These are phyloP conservation scores for Fusarium verticillioides DNA, from an alignment of 2,329 filamentous ascomycete species.

Conservation along the genomic window DNA sequence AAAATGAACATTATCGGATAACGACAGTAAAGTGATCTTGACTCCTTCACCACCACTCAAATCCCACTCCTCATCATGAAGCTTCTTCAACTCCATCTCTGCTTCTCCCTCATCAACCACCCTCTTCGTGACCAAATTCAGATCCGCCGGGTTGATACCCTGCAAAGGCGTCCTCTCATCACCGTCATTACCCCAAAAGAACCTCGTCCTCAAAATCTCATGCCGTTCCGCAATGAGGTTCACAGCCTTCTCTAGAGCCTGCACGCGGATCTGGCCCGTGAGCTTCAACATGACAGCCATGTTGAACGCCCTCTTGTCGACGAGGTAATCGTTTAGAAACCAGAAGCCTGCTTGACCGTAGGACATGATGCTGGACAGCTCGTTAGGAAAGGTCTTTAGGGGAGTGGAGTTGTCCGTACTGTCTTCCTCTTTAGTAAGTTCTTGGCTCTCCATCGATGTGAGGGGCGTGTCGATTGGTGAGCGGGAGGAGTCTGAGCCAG, in stretches of 20 bases:
- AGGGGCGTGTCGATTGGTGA: background rate
- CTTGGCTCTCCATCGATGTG: background rate
- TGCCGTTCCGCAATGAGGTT: background rate
- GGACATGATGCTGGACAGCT: conserved; percentile 46
- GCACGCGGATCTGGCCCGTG: background rate
- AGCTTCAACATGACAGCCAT: background rate
- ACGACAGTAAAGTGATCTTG: background rate
- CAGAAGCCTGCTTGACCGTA: conserved; percentile 56
- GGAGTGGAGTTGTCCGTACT: background rate
- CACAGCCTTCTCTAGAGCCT: background rate
- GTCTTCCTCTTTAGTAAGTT: background rate
- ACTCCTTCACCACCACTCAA: background rate
- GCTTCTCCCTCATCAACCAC: background rate
- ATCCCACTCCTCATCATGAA: background rate
- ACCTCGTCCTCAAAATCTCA: background rate
- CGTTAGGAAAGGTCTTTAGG: background rate
- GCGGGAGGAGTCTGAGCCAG: background rate
- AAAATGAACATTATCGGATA: background rate
- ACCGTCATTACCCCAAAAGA: background rate
- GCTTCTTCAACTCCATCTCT: background rate
- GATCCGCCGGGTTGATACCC: background rate
- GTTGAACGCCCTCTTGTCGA: conserved; percentile 51
- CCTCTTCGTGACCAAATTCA: background rate
- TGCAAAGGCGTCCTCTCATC: background rate
- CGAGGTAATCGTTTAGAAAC: conserved; percentile 49